phyloP scores from a whole-genome alignment of 2,329 filamentous ascomycete species.

The Aspergillus brunneoviolaceus region DNA sequence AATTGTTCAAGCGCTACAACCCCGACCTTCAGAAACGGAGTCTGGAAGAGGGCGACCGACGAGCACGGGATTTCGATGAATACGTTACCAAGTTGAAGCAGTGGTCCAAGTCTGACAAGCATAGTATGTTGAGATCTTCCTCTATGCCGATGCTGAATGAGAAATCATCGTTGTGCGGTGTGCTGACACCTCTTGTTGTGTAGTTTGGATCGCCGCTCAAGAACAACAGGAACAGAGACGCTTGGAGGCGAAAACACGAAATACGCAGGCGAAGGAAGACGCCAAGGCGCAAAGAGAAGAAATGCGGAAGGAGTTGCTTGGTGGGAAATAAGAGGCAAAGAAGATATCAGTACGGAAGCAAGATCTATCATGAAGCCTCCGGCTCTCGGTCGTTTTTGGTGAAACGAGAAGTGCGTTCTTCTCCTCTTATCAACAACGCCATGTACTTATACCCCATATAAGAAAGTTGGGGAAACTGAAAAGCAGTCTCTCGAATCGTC shows the following conservation, averaged over 20 bases:
- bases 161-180: not conserved
- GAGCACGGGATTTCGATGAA: slow-evolving; percentile 82
- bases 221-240: slow-evolving; percentile 35
- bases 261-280: slow-evolving; percentile 32
- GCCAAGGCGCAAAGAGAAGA: slow-evolving; percentile 36
- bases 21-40: slow-evolving; percentile 89
- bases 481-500: not conserved
- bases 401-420: not conserved
- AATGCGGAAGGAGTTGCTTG: slow-evolving; percentile 42
- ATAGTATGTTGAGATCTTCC: slow-evolving; percentile 58
- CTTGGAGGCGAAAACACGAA: slow-evolving; percentile 25
- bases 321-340: slow-evolving; percentile 13
- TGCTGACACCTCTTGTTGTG: slow-evolving; percentile 5
- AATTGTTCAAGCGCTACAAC: slow-evolving; percentile 87
- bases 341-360: not conserved
- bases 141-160: not conserved
- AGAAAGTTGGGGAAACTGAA: not conserved
- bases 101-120: slow-evolving; percentile 86
- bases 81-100: slow-evolving; percentile 83
- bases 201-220: slow-evolving; percentile 44
- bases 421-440: not conserved
- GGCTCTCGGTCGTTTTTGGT: not conserved
- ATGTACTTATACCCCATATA: not conserved
- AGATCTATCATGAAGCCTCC: not conserved
- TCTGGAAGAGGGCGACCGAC: slow-evolving; percentile 72